These are phyloP conservation scores for Melocanna baccifera DNA, from an alignment of 176 grass and related monocot genomes.

Conservation along the genomic window DNA sequence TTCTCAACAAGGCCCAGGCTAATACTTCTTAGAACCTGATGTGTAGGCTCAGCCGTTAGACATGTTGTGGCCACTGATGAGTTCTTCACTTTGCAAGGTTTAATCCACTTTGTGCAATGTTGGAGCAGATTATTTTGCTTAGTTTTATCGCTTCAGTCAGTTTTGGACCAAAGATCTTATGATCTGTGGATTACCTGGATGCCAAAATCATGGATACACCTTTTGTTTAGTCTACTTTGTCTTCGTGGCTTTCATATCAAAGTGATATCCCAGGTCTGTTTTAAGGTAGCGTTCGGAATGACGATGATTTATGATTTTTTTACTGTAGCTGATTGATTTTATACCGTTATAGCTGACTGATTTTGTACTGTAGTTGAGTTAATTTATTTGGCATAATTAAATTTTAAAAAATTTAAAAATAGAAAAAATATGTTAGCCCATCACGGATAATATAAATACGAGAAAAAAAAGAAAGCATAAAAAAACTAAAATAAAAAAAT, in stretches of 20 bases:
- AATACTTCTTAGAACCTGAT: constrained; percentile 11
- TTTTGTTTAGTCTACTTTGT: neutral
- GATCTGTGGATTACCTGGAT: neutral
- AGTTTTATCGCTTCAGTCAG: neutral
- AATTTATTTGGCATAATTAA: too few species aligned
- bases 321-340: too few species aligned
- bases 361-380: too few species aligned
- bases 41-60: neutral
- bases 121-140: neutral
- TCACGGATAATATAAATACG: too few species aligned
- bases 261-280: too few species aligned
- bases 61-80: neutral
- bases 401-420: too few species aligned
- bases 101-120: neutral
- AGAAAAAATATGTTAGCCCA: too few species aligned
- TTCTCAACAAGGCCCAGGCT: constrained; percentile 37
- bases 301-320: too few species aligned
- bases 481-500: too few species aligned
- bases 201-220: neutral
- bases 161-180: neutral
- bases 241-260: neutral
- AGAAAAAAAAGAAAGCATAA: too few species aligned
- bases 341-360: too few species aligned
- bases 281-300: too few species aligned
- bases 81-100: neutral